Percentiles rank a stretch among this genome's conserved stretches.
These are phyloP conservation scores for Byssothecium circinans DNA, from an alignment of 2,329 filamentous ascomycete species.

Conservation along the genomic window DNA sequence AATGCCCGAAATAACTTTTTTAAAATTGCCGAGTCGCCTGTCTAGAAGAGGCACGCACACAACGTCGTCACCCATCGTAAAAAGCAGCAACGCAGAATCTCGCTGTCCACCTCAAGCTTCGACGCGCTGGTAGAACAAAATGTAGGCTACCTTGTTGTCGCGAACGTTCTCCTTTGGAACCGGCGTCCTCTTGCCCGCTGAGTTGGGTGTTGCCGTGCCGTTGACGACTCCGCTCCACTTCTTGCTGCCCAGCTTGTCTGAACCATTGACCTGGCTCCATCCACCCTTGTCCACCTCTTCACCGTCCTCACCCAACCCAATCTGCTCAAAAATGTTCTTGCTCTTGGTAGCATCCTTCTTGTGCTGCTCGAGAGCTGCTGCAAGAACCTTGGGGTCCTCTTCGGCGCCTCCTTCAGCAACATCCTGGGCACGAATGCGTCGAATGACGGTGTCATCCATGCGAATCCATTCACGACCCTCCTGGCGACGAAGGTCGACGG, in stretches of 20 bases:
- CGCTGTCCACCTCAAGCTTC: constrained; percentile 27
- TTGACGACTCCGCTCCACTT: constrained; percentile 67
- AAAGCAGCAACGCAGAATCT: not conserved
- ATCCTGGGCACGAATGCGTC: constrained; percentile 81
- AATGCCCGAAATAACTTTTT: constrained; percentile 10
- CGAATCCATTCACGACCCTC: constrained; percentile 96
- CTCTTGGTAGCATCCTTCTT: constrained; percentile 58
- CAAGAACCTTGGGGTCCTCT: constrained; percentile 71
- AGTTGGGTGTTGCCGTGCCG: constrained; percentile 59
- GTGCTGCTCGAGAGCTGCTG: constrained; percentile 66
- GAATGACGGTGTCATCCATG: constrained; percentile 89
- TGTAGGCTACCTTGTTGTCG: constrained; percentile 96
- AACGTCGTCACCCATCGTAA: too few relatives aligned
- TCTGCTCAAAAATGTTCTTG: constrained; percentile 74
- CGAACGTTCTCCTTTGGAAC: constrained; percentile 61
- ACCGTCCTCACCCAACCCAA: constrained; percentile 60
- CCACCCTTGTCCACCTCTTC: constrained; percentile 67
- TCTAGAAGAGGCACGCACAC: too few relatives aligned
- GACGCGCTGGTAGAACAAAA: constrained; percentile 90
- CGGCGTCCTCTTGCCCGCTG: constrained; percentile 56
- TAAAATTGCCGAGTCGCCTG: too few relatives aligned
- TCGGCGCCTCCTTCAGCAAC: constrained; percentile 84
- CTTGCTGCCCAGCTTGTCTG: constrained; percentile 61
- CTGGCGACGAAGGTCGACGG: constrained; percentile 92
- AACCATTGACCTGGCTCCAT: constrained; percentile 85